Evolutionary conservation across 164 flowering plant species (phyloP), one percentile per base, ranked within the genome.

Genomic region (Dillenia suffruticosa): DNA sequence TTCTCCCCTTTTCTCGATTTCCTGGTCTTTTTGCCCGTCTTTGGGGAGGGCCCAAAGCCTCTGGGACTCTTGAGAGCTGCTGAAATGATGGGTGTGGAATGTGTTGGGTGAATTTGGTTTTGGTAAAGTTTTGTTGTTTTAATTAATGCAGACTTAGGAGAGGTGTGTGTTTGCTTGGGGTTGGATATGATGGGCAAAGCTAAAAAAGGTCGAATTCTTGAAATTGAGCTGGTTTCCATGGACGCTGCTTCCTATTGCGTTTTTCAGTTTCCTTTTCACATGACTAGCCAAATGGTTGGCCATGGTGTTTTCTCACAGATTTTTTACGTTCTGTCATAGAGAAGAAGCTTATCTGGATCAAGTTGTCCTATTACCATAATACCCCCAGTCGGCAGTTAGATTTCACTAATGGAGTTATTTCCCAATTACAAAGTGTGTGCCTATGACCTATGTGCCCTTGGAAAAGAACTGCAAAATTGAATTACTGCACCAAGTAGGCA

Each of bases 1-100:
- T 0, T 81, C 84, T 81, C 78, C 1, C 24, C 58, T 9, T 58
- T 63, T 12, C 68, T 70, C n/a, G 54, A 51, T 58, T 78, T 75
- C 54, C 73, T 72, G 51, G 52, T 59, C 59, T 81, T 80, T 49
- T 71, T 75, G 57, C 57, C 54, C 66, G 76, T 81, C 74, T 62
- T 77, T 44, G 82, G 61, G 1, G 81, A 54, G 16, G 87, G 72
- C 13, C 96, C 96, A 62, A 90, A 90, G 49, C 98, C 98, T 76
- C 56, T 81, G 1, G 96, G 89, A 32, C 74, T 72, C 59, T 79
- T 81, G 60, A 84, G 53, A 15, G 91, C 79, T 47, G 87, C 87
- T 57, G 64, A 59, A n/a, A 69, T 10, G 53, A 58, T 47, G 10
- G 62, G 56, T 14, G 69, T 26, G 10, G 59, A 19, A 11, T 24